Conservation (phyloP, 2,329 filamentous ascomycete species). For the Fusarium vanettenii region DNA sequence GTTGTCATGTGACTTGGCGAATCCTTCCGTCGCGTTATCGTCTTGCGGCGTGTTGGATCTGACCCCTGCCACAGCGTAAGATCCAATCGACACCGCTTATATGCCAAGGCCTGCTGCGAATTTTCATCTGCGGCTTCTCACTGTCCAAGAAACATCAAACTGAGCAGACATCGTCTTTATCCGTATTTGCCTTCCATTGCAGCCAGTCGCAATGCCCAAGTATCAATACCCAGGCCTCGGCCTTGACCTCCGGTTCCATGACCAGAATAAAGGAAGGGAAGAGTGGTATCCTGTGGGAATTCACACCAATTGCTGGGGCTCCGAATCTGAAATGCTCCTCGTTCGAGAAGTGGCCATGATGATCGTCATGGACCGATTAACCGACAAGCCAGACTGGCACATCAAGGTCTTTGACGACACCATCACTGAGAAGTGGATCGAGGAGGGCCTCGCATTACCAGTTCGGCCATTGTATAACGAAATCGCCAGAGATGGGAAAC, state of each 20-base stretch:
- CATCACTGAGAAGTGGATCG: conserved; percentile 14
- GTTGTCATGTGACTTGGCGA: background rate
- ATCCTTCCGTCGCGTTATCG: background rate
- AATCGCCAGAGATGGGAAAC: background rate
- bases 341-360: conserved; percentile 41
- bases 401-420: conserved; percentile 34
- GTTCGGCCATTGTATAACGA: conserved; percentile 7
- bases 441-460: conserved; percentile 27
- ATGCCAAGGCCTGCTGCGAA: background rate
- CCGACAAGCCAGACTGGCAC: conserved; percentile 43
- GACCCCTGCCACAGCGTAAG: background rate
- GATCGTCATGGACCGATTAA: conserved; percentile 42
- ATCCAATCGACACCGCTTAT: background rate
- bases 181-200: background rate
- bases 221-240: conserved; percentile 19
- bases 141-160: background rate
- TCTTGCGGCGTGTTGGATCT: background rate
- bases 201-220: background rate
- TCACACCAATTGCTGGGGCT: background rate
- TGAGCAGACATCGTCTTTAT: background rate
- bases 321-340: conserved; percentile 7
- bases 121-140: background rate
- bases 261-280: fast-evolving
- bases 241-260: background rate
- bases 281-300: background rate